Percentiles rank a stretch among this genome's conserved stretches.
Conservation (phyloP, 257 asterid genomes). For the Vinca minor region DNA sequence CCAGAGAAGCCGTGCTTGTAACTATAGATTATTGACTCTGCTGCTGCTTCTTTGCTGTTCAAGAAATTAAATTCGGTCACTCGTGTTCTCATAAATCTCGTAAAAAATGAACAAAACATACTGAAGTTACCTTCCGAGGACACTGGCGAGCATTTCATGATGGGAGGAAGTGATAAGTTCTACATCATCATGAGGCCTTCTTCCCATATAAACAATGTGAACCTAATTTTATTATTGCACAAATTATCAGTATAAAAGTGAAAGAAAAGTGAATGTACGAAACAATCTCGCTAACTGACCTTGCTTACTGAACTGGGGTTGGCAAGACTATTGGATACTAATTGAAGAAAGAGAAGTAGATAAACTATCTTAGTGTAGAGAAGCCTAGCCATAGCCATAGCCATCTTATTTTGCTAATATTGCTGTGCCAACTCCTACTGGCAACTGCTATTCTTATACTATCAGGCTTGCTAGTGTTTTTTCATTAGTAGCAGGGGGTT, state of each 20-base stretch:
- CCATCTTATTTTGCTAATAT: not conserved
- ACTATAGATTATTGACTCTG: conserved; percentile 40
- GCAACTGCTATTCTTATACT: not conserved
- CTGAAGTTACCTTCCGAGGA: conserved; percentile 33
- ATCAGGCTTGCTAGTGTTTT: too few relatives aligned
- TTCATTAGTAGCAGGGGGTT: too few relatives aligned
- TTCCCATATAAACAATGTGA: conserved; percentile 46
- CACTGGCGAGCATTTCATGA: conserved; percentile 33
- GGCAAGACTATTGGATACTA: too few relatives aligned
- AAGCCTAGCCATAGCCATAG: not conserved
- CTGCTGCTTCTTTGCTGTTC: conserved; percentile 21
- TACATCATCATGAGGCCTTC: conserved; percentile 31
- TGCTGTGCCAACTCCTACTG: not conserved
- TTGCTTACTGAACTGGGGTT: not conserved
- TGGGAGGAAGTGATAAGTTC: conserved; percentile 32
- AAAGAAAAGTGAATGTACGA: too few relatives aligned
- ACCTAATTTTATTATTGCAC: conserved; percentile 18
- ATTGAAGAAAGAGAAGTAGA: not conserved
- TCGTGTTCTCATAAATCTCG: not conserved
- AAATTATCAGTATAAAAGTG: too few relatives aligned
- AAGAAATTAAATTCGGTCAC: not conserved
- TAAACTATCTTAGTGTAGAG: not conserved
- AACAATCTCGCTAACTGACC: not conserved
- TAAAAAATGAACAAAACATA: too few relatives aligned
- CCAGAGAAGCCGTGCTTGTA: conserved; percentile 53